These are phyloP conservation scores for Alternaria metachromatica DNA, from an alignment of 2,329 filamentous ascomycete species.

Conservation along the genomic window DNA sequence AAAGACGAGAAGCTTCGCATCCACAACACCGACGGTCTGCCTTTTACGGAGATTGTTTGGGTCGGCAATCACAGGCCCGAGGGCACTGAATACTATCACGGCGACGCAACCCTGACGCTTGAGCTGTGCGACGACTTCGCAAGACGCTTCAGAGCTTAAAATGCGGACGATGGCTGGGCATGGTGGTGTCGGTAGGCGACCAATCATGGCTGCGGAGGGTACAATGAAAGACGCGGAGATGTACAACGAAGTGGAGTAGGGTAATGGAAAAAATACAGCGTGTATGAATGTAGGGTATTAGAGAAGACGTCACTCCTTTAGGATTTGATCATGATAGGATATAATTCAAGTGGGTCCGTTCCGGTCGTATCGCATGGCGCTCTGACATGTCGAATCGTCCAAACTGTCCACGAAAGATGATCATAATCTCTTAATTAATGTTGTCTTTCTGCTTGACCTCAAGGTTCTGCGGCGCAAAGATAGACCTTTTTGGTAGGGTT, in stretches of 20 bases:
- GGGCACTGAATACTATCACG: constrained; percentile 13
- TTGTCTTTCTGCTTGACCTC: background rate
- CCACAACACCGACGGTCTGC: constrained; percentile 8
- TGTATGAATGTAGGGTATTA: background rate
- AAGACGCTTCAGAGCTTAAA: background rate
- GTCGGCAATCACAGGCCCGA: constrained; percentile 19
- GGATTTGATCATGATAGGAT: background rate
- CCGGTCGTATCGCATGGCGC: background rate
- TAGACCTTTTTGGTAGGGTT: background rate
- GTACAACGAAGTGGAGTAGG: background rate
- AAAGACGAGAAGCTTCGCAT: constrained; percentile 23
- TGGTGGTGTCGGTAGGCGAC: background rate
- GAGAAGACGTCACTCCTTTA: background rate
- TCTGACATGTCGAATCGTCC: background rate
- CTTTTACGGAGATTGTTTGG: constrained; percentile 23
- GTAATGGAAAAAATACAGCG: background rate
- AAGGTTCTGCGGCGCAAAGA: background rate
- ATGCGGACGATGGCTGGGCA: background rate
- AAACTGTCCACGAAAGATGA: background rate
- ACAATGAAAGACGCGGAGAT: background rate
- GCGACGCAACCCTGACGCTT: constrained; percentile 25
- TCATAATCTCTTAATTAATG: background rate
- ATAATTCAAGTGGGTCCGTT: background rate
- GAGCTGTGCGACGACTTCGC: constrained; percentile 20
- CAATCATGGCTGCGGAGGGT: background rate